Base-by-base conservation (phyloP, 495 filamentous ascomycete species). In the Podospora comata region DNA sequence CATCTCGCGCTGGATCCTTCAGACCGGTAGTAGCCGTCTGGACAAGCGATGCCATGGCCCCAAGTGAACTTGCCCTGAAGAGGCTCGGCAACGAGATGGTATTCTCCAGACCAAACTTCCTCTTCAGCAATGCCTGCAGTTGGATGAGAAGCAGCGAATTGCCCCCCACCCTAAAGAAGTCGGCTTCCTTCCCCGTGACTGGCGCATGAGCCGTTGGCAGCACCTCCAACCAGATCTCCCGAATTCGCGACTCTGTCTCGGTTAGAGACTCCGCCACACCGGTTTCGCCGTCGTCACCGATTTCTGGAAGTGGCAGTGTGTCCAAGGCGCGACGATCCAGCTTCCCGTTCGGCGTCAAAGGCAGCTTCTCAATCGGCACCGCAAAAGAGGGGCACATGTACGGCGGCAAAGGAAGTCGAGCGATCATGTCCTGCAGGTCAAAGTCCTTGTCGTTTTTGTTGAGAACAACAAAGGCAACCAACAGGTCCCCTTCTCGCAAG, bases 301-400 rank as follows among this genome's bases (percentile, higher is more conserved):
- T 48, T 5, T 48, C 39, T 5, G 39, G 39, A 16, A 48, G 39
- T 48, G 39, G 39, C 39, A 48, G 9, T 1, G 39, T 11, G 13
- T 48, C 39, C 39, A 48, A 11, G 39, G 61, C 62, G 13, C 48
- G 27, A 2, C 26, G 75, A 65, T 66, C 75, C 28, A 53, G 16
- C 56, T 67, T 74, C 19, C 62, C 16, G 70, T 68, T 66, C 27
- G 48, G 18, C 1, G 48, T 72, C n/a, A 65, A 20, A 3, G 71
- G 76, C 6, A 79, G 39, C 6, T 53, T 3, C 20, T 65, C 34
- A 13, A 76, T 2, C 0, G 65, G 15, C 2, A 74, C 26, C 1
- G 62, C 2, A 76, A 75, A 13, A 76, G 80, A 3, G 75, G 74
- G 4, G 72, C 68, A 4, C 70, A 70, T 65, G 69, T 74, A 65